These are phyloP conservation scores for Ilyonectria mors-panacis DNA, from an alignment of 2,329 filamentous ascomycete species.

Conservation along the genomic window DNA sequence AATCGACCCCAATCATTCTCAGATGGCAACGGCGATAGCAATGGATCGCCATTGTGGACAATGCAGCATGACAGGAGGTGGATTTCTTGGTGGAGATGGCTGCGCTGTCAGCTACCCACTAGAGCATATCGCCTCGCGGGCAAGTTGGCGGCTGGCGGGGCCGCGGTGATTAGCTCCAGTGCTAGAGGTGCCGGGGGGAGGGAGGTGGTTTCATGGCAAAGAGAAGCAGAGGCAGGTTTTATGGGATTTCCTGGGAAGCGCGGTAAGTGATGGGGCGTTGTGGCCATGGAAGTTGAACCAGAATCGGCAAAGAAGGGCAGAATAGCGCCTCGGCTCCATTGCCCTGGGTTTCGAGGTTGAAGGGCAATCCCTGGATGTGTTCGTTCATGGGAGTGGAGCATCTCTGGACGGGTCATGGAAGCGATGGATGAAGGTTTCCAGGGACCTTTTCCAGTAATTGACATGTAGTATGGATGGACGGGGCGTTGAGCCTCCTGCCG, in stretches of 20 bases:
- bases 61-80: slow-evolving; percentile 17
- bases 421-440: not conserved
- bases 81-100: slow-evolving; percentile 22
- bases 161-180: slow-evolving; percentile 11
- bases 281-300: slow-evolving; percentile 18
- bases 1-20: not conserved
- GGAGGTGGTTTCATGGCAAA: slow-evolving; percentile 10
- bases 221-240: not conserved
- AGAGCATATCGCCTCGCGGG: slow-evolving; percentile 27
- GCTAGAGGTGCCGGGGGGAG: not conserved
- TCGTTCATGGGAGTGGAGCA: slow-evolving; percentile 14
- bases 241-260: slow-evolving; percentile 12
- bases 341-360: slow-evolving; percentile 2
- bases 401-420: slow-evolving; percentile 4
- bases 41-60: not conserved
- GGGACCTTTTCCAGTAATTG: not conserved
- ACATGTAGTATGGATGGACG: not conserved
- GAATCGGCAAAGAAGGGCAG: slow-evolving; percentile 6
- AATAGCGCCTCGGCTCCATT: slow-evolving; percentile 1
- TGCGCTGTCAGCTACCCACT: slow-evolving; percentile 32
- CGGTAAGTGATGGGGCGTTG: slow-evolving; percentile 15
- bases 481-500: not conserved
- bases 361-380: slow-evolving; percentile 24
- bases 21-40: not conserved
- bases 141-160: slow-evolving; percentile 24